Conservation (phyloP, 2,329 filamentous ascomycete genomes). For the Scopulariopsis brevicaulis region DNA sequence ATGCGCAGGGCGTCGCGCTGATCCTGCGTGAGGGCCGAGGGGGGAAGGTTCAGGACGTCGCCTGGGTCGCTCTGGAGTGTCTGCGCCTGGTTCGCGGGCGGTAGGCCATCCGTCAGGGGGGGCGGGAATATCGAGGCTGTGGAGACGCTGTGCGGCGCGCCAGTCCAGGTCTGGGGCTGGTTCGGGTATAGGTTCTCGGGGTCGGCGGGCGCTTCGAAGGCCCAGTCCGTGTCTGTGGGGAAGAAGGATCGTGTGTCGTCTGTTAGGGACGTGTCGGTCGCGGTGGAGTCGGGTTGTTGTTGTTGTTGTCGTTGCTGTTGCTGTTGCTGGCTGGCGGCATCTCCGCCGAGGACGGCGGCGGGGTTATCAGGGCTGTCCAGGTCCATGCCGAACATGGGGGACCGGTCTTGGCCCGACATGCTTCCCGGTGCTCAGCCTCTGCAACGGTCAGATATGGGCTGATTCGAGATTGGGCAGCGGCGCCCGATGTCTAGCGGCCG, state of each 20-base stretch:
- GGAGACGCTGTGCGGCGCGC: background rate
- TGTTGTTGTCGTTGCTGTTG: conserved; percentile 8
- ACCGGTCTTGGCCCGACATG: conserved; percentile 28
- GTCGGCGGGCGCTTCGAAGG: background rate
- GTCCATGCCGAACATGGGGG: conserved; percentile 30
- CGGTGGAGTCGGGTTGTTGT: conserved; percentile 10
- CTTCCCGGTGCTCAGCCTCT: conserved; percentile 9
- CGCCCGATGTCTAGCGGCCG: background rate
- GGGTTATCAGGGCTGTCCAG: conserved; percentile 13
- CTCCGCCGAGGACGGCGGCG: conserved; percentile 19
- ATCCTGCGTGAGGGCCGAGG: conserved; percentile 35
- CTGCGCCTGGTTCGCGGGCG: background rate
- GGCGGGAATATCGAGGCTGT: background rate
- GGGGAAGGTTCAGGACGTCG: background rate
- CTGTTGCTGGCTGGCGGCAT: conserved; percentile 5
- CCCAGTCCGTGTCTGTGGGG: background rate
- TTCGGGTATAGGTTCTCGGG: background rate
- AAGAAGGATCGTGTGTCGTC: conserved; percentile 3
- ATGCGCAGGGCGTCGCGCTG: conserved; percentile 50
- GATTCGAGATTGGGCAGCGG: conserved; percentile 7
- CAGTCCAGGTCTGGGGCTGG: background rate
- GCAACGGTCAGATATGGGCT: conserved; percentile 11
- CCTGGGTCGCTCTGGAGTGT: background rate
- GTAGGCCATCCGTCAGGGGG: background rate
- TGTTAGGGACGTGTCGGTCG: background rate